Evolutionary conservation across 1,284 basidiomycete species (phyloP).

Genomic region (Stereum hirsutum): DNA sequence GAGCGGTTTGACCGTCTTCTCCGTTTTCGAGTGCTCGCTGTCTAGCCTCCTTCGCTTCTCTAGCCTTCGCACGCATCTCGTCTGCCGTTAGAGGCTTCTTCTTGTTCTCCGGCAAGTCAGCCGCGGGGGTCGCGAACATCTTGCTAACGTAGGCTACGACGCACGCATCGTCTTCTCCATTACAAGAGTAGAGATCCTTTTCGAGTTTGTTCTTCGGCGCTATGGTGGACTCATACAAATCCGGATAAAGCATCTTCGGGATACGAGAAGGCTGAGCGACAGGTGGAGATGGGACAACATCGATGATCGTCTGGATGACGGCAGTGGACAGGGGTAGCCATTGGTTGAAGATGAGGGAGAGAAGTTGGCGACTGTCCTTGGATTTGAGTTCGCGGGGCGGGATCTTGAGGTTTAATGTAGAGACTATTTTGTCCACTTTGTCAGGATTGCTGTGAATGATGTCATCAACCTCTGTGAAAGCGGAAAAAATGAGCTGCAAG

Average conservation of each 20-base stretch:
- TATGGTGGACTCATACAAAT: conserved; percentile 46
- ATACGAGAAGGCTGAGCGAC: conserved; percentile 79
- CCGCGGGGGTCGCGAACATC: conserved; percentile 87
- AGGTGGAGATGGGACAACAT: conserved; percentile 84
- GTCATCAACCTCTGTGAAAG: neutral
- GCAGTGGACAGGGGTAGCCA: conserved; percentile 95
- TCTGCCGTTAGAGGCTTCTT: conserved; percentile 75
- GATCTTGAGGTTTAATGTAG: conserved; percentile 78
- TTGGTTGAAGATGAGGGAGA: conserved; percentile 86
- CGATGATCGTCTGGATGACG: conserved; percentile 88
- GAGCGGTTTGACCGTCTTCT: conserved; percentile 12
- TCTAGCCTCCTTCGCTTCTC: conserved; percentile 50
- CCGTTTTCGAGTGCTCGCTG: conserved; percentile 20
- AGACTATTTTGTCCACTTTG: conserved; percentile 86
- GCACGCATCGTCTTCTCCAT: conserved; percentile 45
- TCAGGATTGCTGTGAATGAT: conserved; percentile 62
- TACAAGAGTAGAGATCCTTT: conserved; percentile 71
- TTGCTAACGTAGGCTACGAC: conserved; percentile 93
- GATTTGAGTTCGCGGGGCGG: conserved; percentile 85
- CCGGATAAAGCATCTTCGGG: conserved; percentile 91
- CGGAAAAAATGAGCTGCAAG: conserved; percentile 6
- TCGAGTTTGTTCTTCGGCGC: conserved; percentile 76
- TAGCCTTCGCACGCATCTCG: conserved; percentile 72
- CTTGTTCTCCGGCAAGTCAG: conserved; percentile 83
- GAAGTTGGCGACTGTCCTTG: conserved; percentile 81